Percentiles rank a stretch among this genome's conserved stretches.
phyloP scores from a whole-genome alignment of 1,139 yeast species.

The Yamadazyma dushanensis region DNA sequence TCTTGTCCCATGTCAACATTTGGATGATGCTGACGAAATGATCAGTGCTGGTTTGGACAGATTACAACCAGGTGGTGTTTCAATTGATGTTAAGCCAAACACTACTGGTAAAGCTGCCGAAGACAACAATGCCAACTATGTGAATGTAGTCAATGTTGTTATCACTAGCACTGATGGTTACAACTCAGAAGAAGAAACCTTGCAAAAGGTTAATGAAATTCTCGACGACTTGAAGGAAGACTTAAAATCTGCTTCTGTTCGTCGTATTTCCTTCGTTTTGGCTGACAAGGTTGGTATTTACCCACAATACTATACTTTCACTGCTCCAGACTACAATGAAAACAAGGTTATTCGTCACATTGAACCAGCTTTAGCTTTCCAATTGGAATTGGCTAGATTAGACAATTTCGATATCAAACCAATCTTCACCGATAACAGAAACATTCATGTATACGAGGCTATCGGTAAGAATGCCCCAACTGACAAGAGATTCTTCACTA shows the following conservation, averaged over 20 bases:
- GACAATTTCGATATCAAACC: conserved; percentile 94
- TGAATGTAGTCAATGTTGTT: conserved; percentile 81
- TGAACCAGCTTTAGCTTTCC: conserved; percentile 98
- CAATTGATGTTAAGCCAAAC: conserved; percentile 23
- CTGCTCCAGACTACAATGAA: conserved; percentile 78
- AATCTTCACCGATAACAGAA: conserved; percentile 93
- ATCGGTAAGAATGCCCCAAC: conserved; percentile 90
- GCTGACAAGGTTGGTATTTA: conserved; percentile 82
- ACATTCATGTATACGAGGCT: conserved; percentile 96
- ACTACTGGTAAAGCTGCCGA: conserved; percentile 24
- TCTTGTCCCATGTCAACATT: conserved; percentile 75
- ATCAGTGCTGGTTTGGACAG: conserved; percentile 73
- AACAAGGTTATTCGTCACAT: conserved; percentile 95
- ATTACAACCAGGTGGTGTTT: conserved; percentile 52
- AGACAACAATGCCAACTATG: conserved; percentile 29
- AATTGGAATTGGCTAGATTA: conserved; percentile 89
- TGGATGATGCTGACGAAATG: conserved; percentile 88
- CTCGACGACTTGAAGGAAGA: conserved; percentile 71
- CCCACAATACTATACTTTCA: conserved; percentile 94
- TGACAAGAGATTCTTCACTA: conserved; percentile 92
- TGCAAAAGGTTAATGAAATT: conserved; percentile 62
- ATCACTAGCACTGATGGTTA: conserved; percentile 75
- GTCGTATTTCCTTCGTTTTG: conserved; percentile 90
- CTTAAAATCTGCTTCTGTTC: conserved; percentile 66
- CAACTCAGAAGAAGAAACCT: conserved; percentile 66